phyloP scores from a whole-genome alignment of 73 alveolate genomes.

The Symbiodinium pilosum region DNA sequence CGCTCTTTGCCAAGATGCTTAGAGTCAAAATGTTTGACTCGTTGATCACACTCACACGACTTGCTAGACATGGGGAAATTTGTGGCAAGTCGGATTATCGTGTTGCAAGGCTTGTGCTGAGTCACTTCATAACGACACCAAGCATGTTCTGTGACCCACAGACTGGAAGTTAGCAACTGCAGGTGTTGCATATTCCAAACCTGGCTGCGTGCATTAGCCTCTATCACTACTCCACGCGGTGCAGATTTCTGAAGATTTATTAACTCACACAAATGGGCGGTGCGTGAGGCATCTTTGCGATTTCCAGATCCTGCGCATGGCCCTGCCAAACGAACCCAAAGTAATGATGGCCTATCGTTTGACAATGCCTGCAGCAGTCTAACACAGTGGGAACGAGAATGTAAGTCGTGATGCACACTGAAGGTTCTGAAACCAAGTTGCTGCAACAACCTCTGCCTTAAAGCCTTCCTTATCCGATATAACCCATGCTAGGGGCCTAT shows the following conservation, averaged over 20 bases:
- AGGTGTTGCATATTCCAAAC: constrained; percentile 17
- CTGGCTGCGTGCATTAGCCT: background rate
- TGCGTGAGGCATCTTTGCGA: background rate
- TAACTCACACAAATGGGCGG: background rate
- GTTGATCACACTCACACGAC: background rate
- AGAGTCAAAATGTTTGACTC: background rate
- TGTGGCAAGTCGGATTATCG: background rate
- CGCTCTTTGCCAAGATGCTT: background rate
- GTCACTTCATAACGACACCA: background rate
- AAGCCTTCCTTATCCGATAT: constrained; percentile 15
- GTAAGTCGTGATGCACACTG: background rate
- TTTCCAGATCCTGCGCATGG: constrained; percentile 47
- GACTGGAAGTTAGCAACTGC: background rate
- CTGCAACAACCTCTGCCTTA: constrained; percentile 15
- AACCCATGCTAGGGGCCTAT: background rate
- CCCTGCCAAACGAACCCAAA: constrained; percentile 52
- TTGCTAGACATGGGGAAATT: background rate
- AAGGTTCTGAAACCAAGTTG: background rate
- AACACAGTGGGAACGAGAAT: background rate
- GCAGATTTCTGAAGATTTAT: background rate
- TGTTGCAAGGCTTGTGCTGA: background rate
- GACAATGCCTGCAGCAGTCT: background rate
- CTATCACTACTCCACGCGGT: background rate
- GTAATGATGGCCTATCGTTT: background rate
- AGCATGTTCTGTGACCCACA: background rate